Evolutionary conservation across 2,329 filamentous ascomycete genomes (phyloP), one percentile per base, ranked within the genome.

Genomic region (Xylariaceae sp.): DNA sequence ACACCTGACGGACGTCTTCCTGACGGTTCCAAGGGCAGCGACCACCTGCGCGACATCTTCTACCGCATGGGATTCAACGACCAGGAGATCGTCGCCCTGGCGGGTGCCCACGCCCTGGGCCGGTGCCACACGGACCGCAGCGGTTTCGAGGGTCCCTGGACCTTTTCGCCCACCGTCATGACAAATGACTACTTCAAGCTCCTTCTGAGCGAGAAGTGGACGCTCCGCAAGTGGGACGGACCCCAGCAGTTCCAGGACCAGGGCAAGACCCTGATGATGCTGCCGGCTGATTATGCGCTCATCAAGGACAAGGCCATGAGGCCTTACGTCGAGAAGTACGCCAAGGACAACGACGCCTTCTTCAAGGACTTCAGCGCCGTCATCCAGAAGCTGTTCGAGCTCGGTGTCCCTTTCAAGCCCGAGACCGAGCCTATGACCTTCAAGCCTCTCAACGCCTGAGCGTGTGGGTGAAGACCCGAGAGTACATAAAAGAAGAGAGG

Each of bases 21-120:
- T 48, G 88, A 98, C 62, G 90, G 76, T 36, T 64, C 78, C 54
- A 78, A 96, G 74, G 83, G 77, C 45, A 71, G 81, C 46, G 77
- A 81, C 59, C 90, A 97, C 69, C 76, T 97, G 55, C 84, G 92
- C 57, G 78, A 78, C 68, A 90, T 97, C 71, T 98, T 97, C 68
- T 78, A 81, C 65, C 88, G 90, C 62, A 97, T 97, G 90, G 90
- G 90, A 52, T 97, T 96, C 76, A 84, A 92, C 65, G 90, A 98
- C 69, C 85, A 85, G 59, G 89, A 96, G 68, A 97, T 97, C 60
- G 90, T 96, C 31, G 92, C 90, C 19, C 77, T 97, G 37, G 74
- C 75, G 16, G 88, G 88, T 52, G 88, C 85, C 34, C 88, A 95
- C 69, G 85, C 87, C 37, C 77, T 95, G 26, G 89, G 89, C 47